A percentile compares a stretch with the other conserved stretches of the same genome.
Evolutionary conservation across 1,284 basidiomycete genomes (phyloP).

Genomic region (Fomitopsis betulina): DNA sequence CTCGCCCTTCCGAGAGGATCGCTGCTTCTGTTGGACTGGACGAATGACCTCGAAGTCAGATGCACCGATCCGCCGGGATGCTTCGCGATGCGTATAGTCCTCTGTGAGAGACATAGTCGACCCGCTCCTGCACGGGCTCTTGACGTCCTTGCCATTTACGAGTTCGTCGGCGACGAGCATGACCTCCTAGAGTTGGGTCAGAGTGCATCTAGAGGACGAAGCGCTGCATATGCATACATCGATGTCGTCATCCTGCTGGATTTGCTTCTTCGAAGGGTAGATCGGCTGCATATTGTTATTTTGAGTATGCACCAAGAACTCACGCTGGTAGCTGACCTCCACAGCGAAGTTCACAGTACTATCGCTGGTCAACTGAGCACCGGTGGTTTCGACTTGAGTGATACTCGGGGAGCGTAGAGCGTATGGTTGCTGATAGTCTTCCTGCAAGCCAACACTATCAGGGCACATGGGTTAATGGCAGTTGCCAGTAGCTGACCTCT

Average conservation of each 20-base stretch:
- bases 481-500: not conserved
- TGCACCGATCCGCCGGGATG: constrained; percentile 8
- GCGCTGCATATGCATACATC: constrained; percentile 18
- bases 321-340: constrained; percentile 8
- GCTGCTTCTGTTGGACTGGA: not conserved
- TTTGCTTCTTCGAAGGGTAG: constrained; percentile 15
- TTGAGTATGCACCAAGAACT: not conserved
- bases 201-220: not conserved
- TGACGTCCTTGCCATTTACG: not conserved
- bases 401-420: not conserved
- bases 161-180: constrained; percentile 15
- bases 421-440: not conserved
- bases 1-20: constrained; percentile 5
- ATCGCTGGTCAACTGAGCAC: not conserved
- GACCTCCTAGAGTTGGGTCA: constrained; percentile 1
- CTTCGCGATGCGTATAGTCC: not conserved
- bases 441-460: not conserved
- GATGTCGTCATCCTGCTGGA: constrained; percentile 20
- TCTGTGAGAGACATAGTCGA: not conserved
- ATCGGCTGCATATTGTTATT: constrained; percentile 8
- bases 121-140: not conserved
- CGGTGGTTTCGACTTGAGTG: not conserved
- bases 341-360: constrained; percentile 16
- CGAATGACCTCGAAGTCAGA: constrained; percentile 19
- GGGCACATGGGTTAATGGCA: no score